Conservation (phyloP, 352 stramenopile genomes). For the Phytophthora citricola region DNA sequence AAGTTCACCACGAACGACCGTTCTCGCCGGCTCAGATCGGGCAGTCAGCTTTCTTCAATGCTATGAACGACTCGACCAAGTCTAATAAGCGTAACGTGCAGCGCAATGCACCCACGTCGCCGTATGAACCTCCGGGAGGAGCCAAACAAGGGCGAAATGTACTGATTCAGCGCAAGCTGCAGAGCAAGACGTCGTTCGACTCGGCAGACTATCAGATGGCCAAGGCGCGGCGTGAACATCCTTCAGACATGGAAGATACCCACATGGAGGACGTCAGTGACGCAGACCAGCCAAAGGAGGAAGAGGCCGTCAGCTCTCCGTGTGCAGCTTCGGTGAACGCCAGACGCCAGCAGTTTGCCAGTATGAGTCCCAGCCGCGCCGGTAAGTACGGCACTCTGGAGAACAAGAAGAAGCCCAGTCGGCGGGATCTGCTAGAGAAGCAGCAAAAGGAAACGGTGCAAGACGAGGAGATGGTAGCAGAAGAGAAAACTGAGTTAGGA, state of each 20-base stretch:
- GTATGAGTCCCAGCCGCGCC: constrained; percentile 65
- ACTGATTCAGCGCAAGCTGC: constrained; percentile 76
- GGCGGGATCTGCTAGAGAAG: constrained; percentile 48
- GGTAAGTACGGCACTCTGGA: constrained; percentile 58
- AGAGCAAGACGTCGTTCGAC: constrained; percentile 76
- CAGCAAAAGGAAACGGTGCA: constrained; percentile 8
- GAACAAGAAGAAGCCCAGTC: constrained; percentile 35
- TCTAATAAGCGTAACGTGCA: constrained; percentile 34
- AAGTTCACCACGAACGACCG: background rate
- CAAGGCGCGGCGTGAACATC: constrained; percentile 22
- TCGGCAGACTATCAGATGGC: constrained; percentile 82
- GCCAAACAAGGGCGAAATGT: constrained; percentile 65
- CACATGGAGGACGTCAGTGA: constrained; percentile 41
- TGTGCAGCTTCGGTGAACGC: constrained; percentile 36
- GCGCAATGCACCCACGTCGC: constrained; percentile 4
- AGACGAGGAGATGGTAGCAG: constrained; percentile 6
- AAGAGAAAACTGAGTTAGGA: background rate
- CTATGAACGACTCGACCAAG: constrained; percentile 38
- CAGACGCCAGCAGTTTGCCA: constrained; percentile 38
- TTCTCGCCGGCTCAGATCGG: constrained; percentile 52
- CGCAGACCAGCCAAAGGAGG: background rate
- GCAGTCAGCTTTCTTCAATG: constrained; percentile 50
- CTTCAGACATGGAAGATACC: constrained; percentile 25
- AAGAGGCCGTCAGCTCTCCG: constrained; percentile 52
- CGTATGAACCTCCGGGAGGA: constrained; percentile 33